A percentile compares a stretch with the other conserved stretches of the same genome.
These are phyloP conservation scores for Boletus pseudo-olivaceus DNA, from an alignment of 768 basidiomycete genomes.

Conservation along the genomic window DNA sequence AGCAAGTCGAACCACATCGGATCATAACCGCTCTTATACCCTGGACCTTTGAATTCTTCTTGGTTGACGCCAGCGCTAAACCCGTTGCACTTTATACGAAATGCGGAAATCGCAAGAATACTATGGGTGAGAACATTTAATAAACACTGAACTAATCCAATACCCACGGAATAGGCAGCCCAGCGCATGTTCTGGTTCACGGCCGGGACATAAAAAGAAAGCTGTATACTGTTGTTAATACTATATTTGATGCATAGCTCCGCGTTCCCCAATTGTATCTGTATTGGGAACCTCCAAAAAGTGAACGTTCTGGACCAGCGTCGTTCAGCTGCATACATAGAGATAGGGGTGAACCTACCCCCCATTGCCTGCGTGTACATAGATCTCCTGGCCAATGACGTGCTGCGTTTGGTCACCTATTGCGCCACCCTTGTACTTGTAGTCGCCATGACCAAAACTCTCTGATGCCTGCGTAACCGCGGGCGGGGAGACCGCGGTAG, in stretches of 20 bases:
- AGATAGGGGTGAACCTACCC: constrained; percentile 38
- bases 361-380: constrained; percentile 56
- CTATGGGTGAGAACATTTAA: not conserved
- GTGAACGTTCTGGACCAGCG: constrained; percentile 62
- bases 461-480: constrained; percentile 1
- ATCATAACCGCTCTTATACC: constrained; percentile 79
- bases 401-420: constrained; percentile 37
- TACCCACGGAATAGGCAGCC: constrained; percentile 79
- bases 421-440: constrained; percentile 17
- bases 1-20: constrained; percentile 95
- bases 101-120: not conserved
- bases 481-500: constrained; percentile 38
- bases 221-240: constrained; percentile 73
- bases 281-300: constrained; percentile 92
- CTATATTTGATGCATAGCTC: constrained; percentile 81
- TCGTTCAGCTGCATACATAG: not conserved
- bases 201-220: constrained; percentile 84
- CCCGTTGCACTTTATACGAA: constrained; percentile 65
- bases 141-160: not conserved
- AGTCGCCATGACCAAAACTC: constrained; percentile 4
- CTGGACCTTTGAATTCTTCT: constrained; percentile 79
- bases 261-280: constrained; percentile 63
- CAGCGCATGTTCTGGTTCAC: constrained; percentile 81
- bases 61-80: constrained; percentile 88
- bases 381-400: constrained; percentile 66